Evolutionary conservation across 495 filamentous ascomycete species (phyloP), one percentile per base, ranked within the genome.

Genomic region (Parmelia sp.): DNA sequence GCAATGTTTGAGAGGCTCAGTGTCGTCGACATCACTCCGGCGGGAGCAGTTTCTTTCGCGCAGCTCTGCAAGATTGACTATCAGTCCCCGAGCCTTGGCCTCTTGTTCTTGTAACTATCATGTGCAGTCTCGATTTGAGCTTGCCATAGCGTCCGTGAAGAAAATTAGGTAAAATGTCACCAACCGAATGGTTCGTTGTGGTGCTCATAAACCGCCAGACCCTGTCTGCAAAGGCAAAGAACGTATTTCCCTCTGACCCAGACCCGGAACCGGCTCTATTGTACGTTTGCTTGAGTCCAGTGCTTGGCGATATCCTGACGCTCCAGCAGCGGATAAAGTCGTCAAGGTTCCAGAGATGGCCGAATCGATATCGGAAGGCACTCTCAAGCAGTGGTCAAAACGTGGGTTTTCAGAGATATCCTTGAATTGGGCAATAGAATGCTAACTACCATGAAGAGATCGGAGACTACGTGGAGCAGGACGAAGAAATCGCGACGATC

Each of bases 271-370:
- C 36, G 66, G 40, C 66, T 25, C 19, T 69, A 69, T 47, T 59
- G 66, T 69, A 44, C 21, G 60, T 47, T 5, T 55, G 4, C 17
- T 35, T 27, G 35, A 25, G 7, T 12, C 25, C 57, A 2, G 21
- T 40, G 9, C 11, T 23, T 6, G 45, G 47, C 29, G 15, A 23
- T 42, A 21, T 10, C 25, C 53, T 66, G 12, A 61, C n/a, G 37
- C 25, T 56, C 17, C 10, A 9, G 39, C 25, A 83, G 92, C 90
- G 73, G 90, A 95, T 65, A 86, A 80, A 62, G 77, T 92, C 58
- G 86, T 98, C 74, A 94, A 97, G 78, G 95, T 97, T 70, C 95
- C 94, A 23, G 82, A 92, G 70, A 99, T 99, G 94, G 94, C 94
- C 61, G 94, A 99, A 75, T 99, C 95, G 19, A 97, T 99, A 73